Evolutionary conservation across 1,284 basidiomycete species (phyloP), one percentile per base, ranked within the genome.

Genomic region (Bondarzewia mesenterica): DNA sequence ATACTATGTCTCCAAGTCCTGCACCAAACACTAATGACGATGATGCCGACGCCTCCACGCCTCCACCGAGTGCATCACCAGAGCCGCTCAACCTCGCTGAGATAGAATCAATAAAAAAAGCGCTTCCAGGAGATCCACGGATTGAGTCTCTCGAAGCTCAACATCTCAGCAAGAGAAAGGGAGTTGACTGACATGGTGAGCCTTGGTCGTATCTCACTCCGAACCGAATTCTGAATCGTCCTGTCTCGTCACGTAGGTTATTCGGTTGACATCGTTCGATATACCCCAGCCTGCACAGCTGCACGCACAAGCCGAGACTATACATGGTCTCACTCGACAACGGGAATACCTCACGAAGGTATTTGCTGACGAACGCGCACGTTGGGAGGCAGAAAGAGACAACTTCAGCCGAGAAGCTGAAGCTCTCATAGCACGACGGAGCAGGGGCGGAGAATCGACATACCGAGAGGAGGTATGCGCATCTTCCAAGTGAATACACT

Each of bases 341-440:
- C 71, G 80, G n/a, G 75, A 84, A 54, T 72, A 75, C 48, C 55
- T 86, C 10, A 51, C 78, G 2, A 62, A 62, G 16, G 72, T 77
- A 44, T 64, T 69, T 6, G 70, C 74, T 39, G 77, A 82, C 44
- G 78, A 83, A 46, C 69, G 69, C n/a, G 66, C 67, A 7, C 68
- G 74, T 36, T 83, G 79, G 78, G 63, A 74, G 29, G 72, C 75
- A 0, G 82, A 85, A 58, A 70, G 73, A 52, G 75, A 77, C 6
- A 68, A 72, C 4, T 86, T 80, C 76, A 72, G 71, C 12, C 69
- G 82, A 47, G 75, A 73, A 50, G 74, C 78, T 0, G 83, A 86
- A 51, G 82, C 80, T 5, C 66, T 87, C 37, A 68, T 82, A 47
- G 60, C 65, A 1, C 75, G 75, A 48, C 67, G 71, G 38, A 65